phyloP scores from a whole-genome alignment of 2,329 filamentous ascomycete species.

The Aspergillus sp. region DNA sequence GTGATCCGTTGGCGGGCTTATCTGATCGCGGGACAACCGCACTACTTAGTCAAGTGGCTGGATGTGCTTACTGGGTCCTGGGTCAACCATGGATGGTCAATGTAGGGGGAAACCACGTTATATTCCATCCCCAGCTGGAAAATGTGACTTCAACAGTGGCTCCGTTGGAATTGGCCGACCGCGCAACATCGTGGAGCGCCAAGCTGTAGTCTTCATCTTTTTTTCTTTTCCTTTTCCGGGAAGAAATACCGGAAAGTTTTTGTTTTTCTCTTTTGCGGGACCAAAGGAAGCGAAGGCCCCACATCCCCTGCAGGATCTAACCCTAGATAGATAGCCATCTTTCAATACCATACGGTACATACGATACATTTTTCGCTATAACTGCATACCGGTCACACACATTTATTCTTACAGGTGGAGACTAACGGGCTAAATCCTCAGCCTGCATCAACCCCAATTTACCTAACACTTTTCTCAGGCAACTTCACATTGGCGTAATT shows the following conservation, averaged over 20 bases:
- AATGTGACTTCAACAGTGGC: constrained; percentile 66
- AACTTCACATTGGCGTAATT: background rate
- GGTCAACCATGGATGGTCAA: constrained; percentile 59
- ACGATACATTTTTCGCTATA: too few relatives aligned
- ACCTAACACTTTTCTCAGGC: background rate
- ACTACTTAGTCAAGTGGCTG: too few relatives aligned
- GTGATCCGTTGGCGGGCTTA: too few relatives aligned
- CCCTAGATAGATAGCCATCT: background rate
- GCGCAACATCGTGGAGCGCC: constrained; percentile 45
- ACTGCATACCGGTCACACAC: too few relatives aligned
- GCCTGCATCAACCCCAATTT: background rate
- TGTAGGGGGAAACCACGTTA: constrained; percentile 67
- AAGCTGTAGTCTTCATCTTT: constrained; percentile 38
- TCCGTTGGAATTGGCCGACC: constrained; percentile 50
- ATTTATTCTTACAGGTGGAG: background rate
- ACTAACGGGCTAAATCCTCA: background rate
- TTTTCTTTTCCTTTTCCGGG: too few relatives aligned
- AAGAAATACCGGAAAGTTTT: background rate
- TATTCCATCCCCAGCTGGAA: constrained; percentile 66
- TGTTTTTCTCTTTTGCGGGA: background rate
- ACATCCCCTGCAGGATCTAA: background rate
- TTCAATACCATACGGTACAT: background rate
- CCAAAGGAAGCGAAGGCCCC: background rate
- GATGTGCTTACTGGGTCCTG: constrained; percentile 54
- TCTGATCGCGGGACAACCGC: too few relatives aligned